Percentiles rank a stretch among this genome's conserved stretches.
These are phyloP conservation scores for Biscogniauxia mediterranea DNA, from an alignment of 2,329 filamentous ascomycete species.

Conservation along the genomic window DNA sequence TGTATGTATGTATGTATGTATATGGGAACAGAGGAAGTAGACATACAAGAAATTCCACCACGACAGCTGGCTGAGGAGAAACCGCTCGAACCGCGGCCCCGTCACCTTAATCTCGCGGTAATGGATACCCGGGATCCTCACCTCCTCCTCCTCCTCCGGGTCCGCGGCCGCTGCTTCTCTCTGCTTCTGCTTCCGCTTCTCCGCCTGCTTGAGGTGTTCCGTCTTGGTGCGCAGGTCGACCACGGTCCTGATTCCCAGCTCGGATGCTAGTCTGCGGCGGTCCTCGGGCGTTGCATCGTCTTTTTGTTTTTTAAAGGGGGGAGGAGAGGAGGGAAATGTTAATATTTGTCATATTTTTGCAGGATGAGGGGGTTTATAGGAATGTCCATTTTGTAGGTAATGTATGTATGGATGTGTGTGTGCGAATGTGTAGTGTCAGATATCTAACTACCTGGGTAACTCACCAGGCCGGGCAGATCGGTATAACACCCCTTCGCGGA, in stretches of 20 bases:
- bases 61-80: slow-evolving; percentile 65
- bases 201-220: slow-evolving; percentile 67
- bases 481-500: slow-evolving; percentile 64
- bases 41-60: slow-evolving; percentile 64
- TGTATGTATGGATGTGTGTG: too few species aligned
- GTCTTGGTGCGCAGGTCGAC: slow-evolving; percentile 81
- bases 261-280: slow-evolving; percentile 54
- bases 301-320: slow-evolving; percentile 19
- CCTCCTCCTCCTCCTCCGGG: slow-evolving; percentile 37
- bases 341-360: too few species aligned
- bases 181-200: slow-evolving; percentile 54
- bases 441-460: background rate
- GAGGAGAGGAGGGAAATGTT: too few species aligned
- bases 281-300: slow-evolving; percentile 72
- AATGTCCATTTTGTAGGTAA: slow-evolving; percentile 6
- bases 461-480: slow-evolving; percentile 64
- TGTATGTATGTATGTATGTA: too few species aligned
- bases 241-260: slow-evolving; percentile 66
- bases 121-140: slow-evolving; percentile 60
- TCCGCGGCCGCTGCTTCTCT: slow-evolving; percentile 47
- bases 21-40: background rate
- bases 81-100: slow-evolving; percentile 66
- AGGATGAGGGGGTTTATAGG: background rate
- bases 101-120: slow-evolving; percentile 73
- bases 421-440: too few species aligned